These are phyloP conservation scores for Fusarium albidum DNA, from an alignment of 2,329 filamentous ascomycete genomes.

Conservation along the genomic window DNA sequence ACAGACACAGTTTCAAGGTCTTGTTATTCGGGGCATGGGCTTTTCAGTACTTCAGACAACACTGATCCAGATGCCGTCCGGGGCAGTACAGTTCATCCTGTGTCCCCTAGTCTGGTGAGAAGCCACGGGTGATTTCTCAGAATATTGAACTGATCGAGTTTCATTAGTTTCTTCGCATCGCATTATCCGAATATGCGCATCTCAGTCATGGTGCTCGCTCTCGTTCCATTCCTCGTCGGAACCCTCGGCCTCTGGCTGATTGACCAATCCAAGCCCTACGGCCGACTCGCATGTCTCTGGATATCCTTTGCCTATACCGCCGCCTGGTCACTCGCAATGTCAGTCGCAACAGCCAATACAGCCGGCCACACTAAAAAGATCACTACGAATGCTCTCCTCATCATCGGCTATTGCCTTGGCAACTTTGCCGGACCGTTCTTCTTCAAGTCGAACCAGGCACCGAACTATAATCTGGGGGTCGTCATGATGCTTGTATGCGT, in stretches of 20 bases:
- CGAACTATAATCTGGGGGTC: conserved; percentile 1
- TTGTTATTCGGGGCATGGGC: conserved; percentile 14
- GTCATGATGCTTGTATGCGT: conserved; percentile 20
- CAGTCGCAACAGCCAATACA: conserved; percentile 21
- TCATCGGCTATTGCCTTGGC: conserved; percentile 51
- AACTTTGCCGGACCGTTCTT: conserved; percentile 51
- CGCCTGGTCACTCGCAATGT: conserved; percentile 35
- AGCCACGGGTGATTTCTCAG: background rate
- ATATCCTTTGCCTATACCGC: conserved; percentile 36
- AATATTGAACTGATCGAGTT: background rate
- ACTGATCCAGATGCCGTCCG: conserved; percentile 13
- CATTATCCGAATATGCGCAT: conserved; percentile 4
- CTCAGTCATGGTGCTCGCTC: conserved; percentile 4
- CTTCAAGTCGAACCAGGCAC: conserved; percentile 39
- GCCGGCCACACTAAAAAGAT: conserved; percentile 49
- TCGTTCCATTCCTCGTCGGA: conserved; percentile 4
- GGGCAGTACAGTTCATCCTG: conserved; percentile 1
- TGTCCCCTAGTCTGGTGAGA: conserved; percentile 7
- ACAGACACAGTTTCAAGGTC: conserved; percentile 14
- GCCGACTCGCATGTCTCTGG: conserved; percentile 36
- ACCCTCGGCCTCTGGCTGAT: conserved; percentile 1
- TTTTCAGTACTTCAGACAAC: conserved; percentile 11
- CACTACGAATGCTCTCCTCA: conserved; percentile 54
- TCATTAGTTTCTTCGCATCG: background rate
- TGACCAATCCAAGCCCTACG: conserved; percentile 5